phyloP scores from a whole-genome alignment of 768 basidiomycete genomes.

The Tricholoma matsutake region DNA sequence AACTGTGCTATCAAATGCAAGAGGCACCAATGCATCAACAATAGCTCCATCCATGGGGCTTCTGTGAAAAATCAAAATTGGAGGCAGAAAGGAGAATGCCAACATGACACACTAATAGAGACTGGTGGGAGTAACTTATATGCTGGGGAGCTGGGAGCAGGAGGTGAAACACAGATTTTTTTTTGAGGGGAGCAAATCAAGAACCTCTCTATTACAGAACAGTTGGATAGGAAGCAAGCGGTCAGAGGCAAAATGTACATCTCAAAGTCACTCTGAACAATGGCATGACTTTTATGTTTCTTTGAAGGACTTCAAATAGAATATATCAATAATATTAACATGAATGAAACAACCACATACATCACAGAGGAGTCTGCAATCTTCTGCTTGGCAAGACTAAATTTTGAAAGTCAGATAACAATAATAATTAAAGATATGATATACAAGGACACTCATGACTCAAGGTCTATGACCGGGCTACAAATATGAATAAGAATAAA shows the following conservation, averaged over 20 bases:
- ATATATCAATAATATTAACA: no score
- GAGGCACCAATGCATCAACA: not conserved
- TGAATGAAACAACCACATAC: no score
- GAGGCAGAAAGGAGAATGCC: no score
- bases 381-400: no score
- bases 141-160: not conserved
- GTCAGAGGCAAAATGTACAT: not conserved
- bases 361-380: no score
- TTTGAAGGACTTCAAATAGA: not conserved
- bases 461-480: no score
- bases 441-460: no score
- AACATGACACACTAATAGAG: not conserved
- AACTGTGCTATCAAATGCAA: not conserved
- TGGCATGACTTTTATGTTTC: not conserved
- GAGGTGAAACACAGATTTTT: not conserved
- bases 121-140: not conserved
- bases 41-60: not conserved
- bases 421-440: no score
- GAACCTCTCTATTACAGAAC: not conserved
- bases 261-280: not conserved
- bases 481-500: no score
- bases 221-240: not conserved
- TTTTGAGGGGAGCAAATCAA: not conserved
- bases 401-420: no score
- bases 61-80: not conserved